Conservation (phyloP, 495 filamentous ascomycete genomes). For the Tuber brumale region DNA sequence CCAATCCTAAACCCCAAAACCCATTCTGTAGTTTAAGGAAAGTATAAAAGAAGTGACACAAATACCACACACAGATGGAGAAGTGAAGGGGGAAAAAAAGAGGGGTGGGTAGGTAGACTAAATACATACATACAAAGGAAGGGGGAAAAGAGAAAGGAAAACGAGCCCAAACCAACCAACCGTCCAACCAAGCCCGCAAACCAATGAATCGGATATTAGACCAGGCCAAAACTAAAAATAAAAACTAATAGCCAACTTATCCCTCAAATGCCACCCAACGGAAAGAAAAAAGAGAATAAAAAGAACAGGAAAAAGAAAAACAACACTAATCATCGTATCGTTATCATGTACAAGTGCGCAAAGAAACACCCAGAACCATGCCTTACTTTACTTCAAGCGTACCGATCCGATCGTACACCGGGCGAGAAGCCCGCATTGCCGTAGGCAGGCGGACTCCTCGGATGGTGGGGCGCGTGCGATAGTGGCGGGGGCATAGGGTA, state of each 20-base stretch:
- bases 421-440: constrained; percentile 11
- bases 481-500: constrained; percentile 23
- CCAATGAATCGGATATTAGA: background rate
- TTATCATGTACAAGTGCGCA: constrained; percentile 31
- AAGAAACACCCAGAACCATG: constrained; percentile 41
- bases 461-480: constrained; percentile 11
- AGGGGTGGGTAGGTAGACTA: background rate
- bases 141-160: constrained; percentile 5
- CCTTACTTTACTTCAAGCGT: constrained; percentile 19
- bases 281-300: background rate
- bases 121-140: constrained; percentile 18
- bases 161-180: background rate
- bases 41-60: background rate
- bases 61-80: background rate
- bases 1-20: background rate
- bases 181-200: background rate
- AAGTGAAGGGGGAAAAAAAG: background rate
- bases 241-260: background rate
- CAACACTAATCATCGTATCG: background rate
- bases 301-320: background rate
- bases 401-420: constrained; percentile 24
- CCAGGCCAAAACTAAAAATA: background rate
- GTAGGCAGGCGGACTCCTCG: constrained; percentile 6
- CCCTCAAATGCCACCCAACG: background rate
- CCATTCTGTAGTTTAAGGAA: background rate